Evolutionary conservation across 306 rosid species (phyloP).

Genomic region (Leucaena leucocephala): DNA sequence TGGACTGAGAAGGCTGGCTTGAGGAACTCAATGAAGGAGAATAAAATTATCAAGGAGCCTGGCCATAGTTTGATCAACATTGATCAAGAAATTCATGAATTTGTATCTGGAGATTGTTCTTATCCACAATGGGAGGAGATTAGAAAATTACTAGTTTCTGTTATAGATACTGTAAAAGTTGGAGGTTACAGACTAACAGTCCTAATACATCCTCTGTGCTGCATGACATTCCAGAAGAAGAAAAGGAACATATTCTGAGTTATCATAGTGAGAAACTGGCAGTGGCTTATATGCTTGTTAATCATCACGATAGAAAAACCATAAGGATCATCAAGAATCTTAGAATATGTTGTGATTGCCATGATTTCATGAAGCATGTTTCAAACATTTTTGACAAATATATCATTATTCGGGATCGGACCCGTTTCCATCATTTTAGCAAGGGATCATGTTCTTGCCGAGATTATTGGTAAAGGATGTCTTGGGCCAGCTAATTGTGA

Average conservation of each 20-base stretch:
- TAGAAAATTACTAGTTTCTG: slow-evolving; percentile 41
- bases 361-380: slow-evolving; percentile 65
- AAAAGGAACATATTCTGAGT: slow-evolving; percentile 57
- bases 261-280: slow-evolving; percentile 72
- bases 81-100: slow-evolving; percentile 58
- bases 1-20: slow-evolving; percentile 54
- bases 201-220: slow-evolving; percentile 49
- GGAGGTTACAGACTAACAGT: slow-evolving; percentile 55
- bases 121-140: slow-evolving; percentile 55
- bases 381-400: slow-evolving; percentile 46
- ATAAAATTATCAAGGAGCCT: slow-evolving; percentile 55
- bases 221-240: slow-evolving; percentile 66
- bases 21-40: slow-evolving; percentile 57
- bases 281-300: slow-evolving; percentile 59
- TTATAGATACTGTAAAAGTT: slow-evolving; percentile 42
- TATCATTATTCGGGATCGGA: slow-evolving; percentile 52
- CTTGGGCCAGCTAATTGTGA: not conserved
- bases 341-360: slow-evolving; percentile 65
- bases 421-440: slow-evolving; percentile 60
- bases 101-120: slow-evolving; percentile 60
- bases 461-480: slow-evolving; percentile 57
- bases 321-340: slow-evolving; percentile 66
- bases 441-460: slow-evolving; percentile 59
- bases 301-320: slow-evolving; percentile 48
- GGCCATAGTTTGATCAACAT: slow-evolving; percentile 55